Base-by-base conservation (phyloP, 169 alveolate species). In the Eimeria praecox region DNA sequence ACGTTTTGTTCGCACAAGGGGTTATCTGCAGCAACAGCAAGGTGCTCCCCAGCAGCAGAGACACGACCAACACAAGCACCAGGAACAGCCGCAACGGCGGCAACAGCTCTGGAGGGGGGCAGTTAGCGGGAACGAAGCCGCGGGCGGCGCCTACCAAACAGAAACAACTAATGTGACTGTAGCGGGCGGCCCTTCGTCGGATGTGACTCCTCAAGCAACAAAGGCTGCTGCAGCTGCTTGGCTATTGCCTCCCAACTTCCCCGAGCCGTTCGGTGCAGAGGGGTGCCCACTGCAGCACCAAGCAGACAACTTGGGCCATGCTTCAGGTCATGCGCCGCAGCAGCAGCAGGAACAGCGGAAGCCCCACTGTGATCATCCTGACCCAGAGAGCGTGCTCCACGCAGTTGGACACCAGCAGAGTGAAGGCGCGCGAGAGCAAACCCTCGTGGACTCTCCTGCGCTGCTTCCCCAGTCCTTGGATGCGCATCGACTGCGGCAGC, bases 61-160 rank as follows among this genome's bases (percentile, higher is more conserved):
- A 44, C 80, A 87, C 40, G 75, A 87, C 64, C 83, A 87, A 83
- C 93, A 87, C 83, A 9, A 87, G 93, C 78, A 64, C 16, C 56
- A 59, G 42, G 83, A 87, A 33, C 93, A 87, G 78, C 66, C 71
- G 44, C 93, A 62, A 35, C 93, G 52, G 18, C 93, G 64, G 83
- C 93, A 87, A 33, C 93, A 87, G 66, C 93, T 87, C 83, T 87
- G 93, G 93, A 10, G 46, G 35, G 93, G 80, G 33, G n/a, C 93
- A 87, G 46, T 52, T 3, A 24, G 93, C 83, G 62, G 93, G 82
- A 20, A 46, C 64, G 83, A 62, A 87, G 62, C 82, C 30, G 9
- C 82, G 6, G 91, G 35, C 49, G 35, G 14, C 49, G 24, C 90
- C 69, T 46, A n/a, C 33, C 66, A 12, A 54, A 27, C 82, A 42